Evolutionary conservation across 306 rosid genomes (phyloP).

Genomic region (Lathyrus sativus): DNA sequence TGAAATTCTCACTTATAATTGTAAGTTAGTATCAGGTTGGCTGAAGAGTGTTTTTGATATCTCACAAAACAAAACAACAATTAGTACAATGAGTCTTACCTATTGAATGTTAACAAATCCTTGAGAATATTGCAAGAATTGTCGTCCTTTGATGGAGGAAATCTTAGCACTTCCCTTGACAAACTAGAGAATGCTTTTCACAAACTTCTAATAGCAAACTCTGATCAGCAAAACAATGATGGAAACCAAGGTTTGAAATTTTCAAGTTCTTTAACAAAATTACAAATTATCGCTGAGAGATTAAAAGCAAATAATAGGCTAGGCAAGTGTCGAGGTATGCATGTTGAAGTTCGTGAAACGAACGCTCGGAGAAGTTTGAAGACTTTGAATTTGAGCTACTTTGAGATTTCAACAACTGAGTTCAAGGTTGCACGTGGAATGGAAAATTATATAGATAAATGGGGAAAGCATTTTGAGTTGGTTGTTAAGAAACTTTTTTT

Average conservation of each 20-base stretch:
- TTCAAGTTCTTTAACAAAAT: too few species aligned
- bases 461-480: constrained; percentile 69
- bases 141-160: constrained; percentile 62
- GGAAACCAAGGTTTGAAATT: too few species aligned
- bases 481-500: constrained; percentile 54
- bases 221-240: too few species aligned
- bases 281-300: too few species aligned
- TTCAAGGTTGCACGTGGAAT: constrained; percentile 38
- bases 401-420: constrained; percentile 46
- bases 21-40: constrained; percentile 67
- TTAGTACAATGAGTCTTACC: constrained; percentile 40
- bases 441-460: constrained; percentile 53
- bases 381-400: constrained; percentile 70
- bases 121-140: constrained; percentile 54
- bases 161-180: constrained; percentile 66
- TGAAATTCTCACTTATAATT: constrained; percentile 67
- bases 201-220: constrained; percentile 49
- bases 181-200: constrained; percentile 68
- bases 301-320: too few species aligned
- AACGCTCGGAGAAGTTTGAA: constrained; percentile 58
- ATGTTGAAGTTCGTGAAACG: constrained; percentile 55
- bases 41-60: constrained; percentile 54
- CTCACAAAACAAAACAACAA: constrained; percentile 43
- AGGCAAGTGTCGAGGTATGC: too few species aligned
- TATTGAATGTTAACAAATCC: constrained; percentile 53